phyloP scores from a whole-genome alignment of 176 grass and related monocot genomes.

The Puccinellia tenuiflora region DNA sequence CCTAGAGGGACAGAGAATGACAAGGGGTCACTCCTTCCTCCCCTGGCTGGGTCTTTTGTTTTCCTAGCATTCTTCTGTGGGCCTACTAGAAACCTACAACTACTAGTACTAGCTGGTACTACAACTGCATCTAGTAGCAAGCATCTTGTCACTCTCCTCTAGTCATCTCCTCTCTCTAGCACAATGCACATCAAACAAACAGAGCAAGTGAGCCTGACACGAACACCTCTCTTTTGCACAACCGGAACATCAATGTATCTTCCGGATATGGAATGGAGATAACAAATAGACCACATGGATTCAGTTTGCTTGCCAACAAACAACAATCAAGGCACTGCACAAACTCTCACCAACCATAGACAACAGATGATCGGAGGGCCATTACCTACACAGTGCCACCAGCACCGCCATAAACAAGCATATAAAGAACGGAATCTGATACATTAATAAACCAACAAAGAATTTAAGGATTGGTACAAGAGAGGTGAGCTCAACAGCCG shows the following conservation, averaged over 20 bases:
- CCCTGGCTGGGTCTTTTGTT: constrained; percentile 48
- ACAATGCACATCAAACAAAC: constrained; percentile 34
- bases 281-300: not conserved
- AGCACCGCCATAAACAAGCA: not conserved
- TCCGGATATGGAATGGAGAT: not conserved
- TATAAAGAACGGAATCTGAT: not conserved
- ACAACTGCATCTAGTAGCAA: constrained; percentile 28
- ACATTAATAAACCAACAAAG: constrained; percentile 27
- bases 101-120: not conserved
- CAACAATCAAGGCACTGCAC: constrained; percentile 7
- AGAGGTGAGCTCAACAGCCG: constrained; percentile 36
- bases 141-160: constrained; percentile 20
- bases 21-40: constrained; percentile 66
- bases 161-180: not conserved
- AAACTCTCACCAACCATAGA: not conserved
- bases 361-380: not conserved
- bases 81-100: constrained; percentile 30
- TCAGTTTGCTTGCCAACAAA: not conserved
- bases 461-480: constrained; percentile 45
- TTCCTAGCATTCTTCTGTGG: constrained; percentile 34
- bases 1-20: constrained; percentile 68
- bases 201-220: constrained; percentile 4
- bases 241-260: constrained; percentile 14
- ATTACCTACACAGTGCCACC: not conserved
- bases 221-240: constrained; percentile 22